Conservation (phyloP, 805 yeast genomes). For the Wickerhamiella brachini region DNA sequence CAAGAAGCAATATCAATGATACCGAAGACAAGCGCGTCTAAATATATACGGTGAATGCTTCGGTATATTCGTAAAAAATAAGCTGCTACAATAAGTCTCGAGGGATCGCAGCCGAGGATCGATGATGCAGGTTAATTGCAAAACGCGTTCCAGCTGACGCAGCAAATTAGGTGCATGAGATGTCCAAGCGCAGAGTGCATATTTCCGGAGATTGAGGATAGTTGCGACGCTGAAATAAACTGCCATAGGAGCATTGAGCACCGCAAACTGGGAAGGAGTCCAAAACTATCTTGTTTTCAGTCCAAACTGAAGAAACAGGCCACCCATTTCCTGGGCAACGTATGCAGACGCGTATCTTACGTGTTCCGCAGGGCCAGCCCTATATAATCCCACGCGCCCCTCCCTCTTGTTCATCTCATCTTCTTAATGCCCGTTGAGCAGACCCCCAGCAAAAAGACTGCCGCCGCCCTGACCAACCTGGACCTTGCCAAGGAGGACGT, state of each 20-base stretch:
- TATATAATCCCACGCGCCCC: neutral
- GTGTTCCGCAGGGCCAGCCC: neutral
- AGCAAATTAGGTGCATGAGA: neutral
- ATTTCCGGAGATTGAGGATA: too few relatives aligned
- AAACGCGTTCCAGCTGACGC: neutral
- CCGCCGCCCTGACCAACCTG: constrained; percentile 39
- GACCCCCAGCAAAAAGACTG: constrained; percentile 58
- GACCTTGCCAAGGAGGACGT: constrained; percentile 28
- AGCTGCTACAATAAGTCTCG: too few relatives aligned
- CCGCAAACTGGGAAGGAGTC: too few relatives aligned
- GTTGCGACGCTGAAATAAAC: too few relatives aligned
- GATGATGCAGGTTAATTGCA: neutral
- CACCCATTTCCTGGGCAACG: neutral
- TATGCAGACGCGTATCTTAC: neutral
- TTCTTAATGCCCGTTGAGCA: constrained; percentile 18
- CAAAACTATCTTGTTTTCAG: too few relatives aligned
- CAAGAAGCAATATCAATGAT: too few relatives aligned
- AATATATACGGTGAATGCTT: too few relatives aligned
- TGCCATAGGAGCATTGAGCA: too few relatives aligned
- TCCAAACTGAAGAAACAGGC: neutral
- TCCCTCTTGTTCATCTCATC: neutral
- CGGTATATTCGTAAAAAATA: too few relatives aligned
- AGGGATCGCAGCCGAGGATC: neutral
- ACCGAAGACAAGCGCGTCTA: too few relatives aligned
- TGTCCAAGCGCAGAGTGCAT: neutral